Evolutionary conservation across 257 asterid genomes (phyloP).

Genomic region (Mitragyna speciosa): DNA sequence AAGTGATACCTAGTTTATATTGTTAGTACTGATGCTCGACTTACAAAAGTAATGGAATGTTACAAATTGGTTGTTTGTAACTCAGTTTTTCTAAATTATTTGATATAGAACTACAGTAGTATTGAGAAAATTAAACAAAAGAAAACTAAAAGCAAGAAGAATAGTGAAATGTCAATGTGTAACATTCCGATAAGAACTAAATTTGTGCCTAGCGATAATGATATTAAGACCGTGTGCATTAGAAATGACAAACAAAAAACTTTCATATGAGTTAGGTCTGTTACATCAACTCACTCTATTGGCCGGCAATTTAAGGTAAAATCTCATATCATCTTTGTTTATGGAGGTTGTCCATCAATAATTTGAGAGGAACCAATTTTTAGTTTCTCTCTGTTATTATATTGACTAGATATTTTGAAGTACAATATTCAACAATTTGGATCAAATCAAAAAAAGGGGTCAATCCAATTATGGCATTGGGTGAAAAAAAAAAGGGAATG

Average conservation of each 20-base stretch:
- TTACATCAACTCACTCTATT: not conserved
- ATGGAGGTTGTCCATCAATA: not conserved
- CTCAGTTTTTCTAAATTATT: not conserved
- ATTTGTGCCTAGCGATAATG: not conserved
- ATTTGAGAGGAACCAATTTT: not conserved
- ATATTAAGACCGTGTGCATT: constrained; percentile 9
- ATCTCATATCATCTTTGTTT: constrained; percentile 1
- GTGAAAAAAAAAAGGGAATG: too few species aligned
- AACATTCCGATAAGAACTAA: too few species aligned
- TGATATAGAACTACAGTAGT: not conserved
- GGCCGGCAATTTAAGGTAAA: constrained; percentile 8
- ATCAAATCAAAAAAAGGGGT: too few species aligned
- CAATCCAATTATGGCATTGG: too few species aligned
- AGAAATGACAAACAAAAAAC: constrained; percentile 1
- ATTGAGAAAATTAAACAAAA: not conserved
- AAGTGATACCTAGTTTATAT: not conserved
- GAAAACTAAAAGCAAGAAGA: not conserved
- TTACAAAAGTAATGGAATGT: not conserved
- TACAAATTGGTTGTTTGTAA: not conserved
- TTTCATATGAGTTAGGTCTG: too few species aligned
- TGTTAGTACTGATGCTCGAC: not conserved
- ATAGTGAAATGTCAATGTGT: not conserved
- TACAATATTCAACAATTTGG: too few species aligned
- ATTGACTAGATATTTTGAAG: too few species aligned
- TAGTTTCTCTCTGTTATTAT: not conserved